A percentile compares a stretch with the other conserved stretches of the same genome.
These are phyloP conservation scores for Mallotus repandus DNA, from an alignment of 441 rosid species.

Conservation along the genomic window DNA sequence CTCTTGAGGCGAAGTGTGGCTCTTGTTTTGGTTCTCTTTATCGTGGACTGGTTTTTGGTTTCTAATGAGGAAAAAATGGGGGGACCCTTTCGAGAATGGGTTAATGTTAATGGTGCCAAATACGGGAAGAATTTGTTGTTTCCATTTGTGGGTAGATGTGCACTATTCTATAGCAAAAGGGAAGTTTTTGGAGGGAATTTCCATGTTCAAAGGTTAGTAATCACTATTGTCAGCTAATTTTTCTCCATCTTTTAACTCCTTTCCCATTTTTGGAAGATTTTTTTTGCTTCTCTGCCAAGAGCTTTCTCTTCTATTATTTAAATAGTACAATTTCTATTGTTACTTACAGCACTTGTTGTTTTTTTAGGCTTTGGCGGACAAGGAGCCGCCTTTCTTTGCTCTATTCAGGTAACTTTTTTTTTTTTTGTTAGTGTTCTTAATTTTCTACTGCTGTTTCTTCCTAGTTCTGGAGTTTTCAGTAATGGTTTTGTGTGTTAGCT, in stretches of 20 bases:
- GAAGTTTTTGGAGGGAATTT: constrained; percentile 20
- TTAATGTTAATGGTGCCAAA: constrained; percentile 12
- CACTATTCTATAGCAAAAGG: constrained; percentile 23
- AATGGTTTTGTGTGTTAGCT: background rate
- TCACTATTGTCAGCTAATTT: constrained; percentile 31
- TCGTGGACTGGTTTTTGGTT: background rate
- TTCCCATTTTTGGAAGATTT: constrained; percentile 25
- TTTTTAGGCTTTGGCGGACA: constrained; percentile 27
- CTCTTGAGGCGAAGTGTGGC: constrained; percentile 16
- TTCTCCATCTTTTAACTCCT: constrained; percentile 27
- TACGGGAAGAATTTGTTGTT: constrained; percentile 35
- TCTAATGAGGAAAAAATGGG: background rate
- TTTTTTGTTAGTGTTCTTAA: background rate
- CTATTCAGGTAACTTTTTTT: constrained; percentile 25
- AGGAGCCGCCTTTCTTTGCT: constrained; percentile 16
- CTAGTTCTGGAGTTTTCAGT: constrained; percentile 28
- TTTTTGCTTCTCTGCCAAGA: constrained; percentile 18
- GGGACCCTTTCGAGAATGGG: constrained; percentile 11
- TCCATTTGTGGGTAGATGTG: constrained; percentile 31
- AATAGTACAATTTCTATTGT: constrained; percentile 9
- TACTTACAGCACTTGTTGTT: constrained; percentile 18
- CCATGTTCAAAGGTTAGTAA: constrained; percentile 28
- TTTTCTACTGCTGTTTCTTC: constrained; percentile 5
- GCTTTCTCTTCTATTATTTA: constrained; percentile 10
- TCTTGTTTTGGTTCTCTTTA: background rate